phyloP scores from a whole-genome alignment of 176 grass and related monocot species.

The Miscanthus lutarioriparius region DNA sequence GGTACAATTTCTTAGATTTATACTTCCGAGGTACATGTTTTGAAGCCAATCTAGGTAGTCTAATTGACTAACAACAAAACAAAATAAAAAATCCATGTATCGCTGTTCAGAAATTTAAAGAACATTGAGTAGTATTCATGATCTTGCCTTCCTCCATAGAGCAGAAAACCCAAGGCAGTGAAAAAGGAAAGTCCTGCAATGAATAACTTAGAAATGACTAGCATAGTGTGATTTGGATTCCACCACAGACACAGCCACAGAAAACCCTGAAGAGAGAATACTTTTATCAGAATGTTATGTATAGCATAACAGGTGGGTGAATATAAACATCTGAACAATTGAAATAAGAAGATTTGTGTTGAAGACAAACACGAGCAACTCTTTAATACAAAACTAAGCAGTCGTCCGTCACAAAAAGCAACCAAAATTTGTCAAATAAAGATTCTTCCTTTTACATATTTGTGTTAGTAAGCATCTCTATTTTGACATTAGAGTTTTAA shows the following conservation, averaged over 20 bases:
- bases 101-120: constrained; percentile 10
- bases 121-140: background rate
- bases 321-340: background rate
- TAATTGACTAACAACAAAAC: constrained; percentile 12
- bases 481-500: background rate
- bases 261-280: constrained; percentile 47
- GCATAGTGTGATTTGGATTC: constrained; percentile 57
- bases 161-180: constrained; percentile 72
- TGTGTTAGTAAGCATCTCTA: background rate
- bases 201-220: constrained; percentile 53
- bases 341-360: background rate
- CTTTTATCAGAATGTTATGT: background rate
- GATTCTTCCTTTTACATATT: constrained; percentile 6
- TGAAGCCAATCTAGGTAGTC: background rate
- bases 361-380: background rate
- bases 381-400: background rate
- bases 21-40: background rate
- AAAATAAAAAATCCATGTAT: background rate
- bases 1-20: background rate
- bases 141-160: constrained; percentile 77
- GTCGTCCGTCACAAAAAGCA: background rate
- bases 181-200: constrained; percentile 72
- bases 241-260: constrained; percentile 59
- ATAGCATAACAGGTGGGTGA: background rate
- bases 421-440: background rate